Evolutionary conservation across 1,139 yeast species (phyloP), one percentile per base, ranked within the genome.

Genomic region (Magnusiomyces ingens): DNA sequence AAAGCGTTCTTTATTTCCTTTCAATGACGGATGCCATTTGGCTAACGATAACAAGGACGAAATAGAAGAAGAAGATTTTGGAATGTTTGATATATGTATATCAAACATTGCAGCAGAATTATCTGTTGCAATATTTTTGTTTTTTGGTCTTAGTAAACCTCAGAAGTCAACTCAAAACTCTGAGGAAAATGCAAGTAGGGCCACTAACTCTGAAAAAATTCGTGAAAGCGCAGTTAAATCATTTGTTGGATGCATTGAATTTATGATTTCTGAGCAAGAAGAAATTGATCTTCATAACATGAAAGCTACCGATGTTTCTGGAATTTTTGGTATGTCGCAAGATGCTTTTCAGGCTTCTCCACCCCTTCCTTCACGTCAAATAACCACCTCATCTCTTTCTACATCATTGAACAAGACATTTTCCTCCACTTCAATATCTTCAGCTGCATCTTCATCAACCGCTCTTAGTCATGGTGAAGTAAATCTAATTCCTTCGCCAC

Each of bases 181-280:
- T 12, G 13, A 43, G 2, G 15, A 10, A n/a, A 22, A 43, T 12
- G 2, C 3, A 2, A 21, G 18, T 3, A 26, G 18, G 13, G 3
- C 26, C 15, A 43, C 12, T 12, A 26, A 19, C 3, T 8, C 22
- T 19, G 22, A 8, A 4, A 18, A 19, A 18, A 18, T 36, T 44
- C 29, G 8, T 13, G 6, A 18, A 13, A 15, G n/a, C 36, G 36
- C 48, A 2, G 32, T 45, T 12, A 40, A 45, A 13, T 13, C 18
- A 18, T 45, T 45, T 35, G 40, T 12, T 18, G 48, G 48, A n/a
- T 45, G 48, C 40, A 21, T 45, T 8, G 41, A 45, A 17, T 45
- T 45, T 35, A 18, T 45, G n/a, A 15, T 45, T 45, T 45, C 38
- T 12, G 38, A 32, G 36, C 48, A 45, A 11, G 41, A 45, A 35